A percentile compares a stretch with the other conserved stretches of the same genome.
Evolutionary conservation across 495 filamentous ascomycete species (phyloP).

Genomic region (Trichocladium uniseriatum): DNA sequence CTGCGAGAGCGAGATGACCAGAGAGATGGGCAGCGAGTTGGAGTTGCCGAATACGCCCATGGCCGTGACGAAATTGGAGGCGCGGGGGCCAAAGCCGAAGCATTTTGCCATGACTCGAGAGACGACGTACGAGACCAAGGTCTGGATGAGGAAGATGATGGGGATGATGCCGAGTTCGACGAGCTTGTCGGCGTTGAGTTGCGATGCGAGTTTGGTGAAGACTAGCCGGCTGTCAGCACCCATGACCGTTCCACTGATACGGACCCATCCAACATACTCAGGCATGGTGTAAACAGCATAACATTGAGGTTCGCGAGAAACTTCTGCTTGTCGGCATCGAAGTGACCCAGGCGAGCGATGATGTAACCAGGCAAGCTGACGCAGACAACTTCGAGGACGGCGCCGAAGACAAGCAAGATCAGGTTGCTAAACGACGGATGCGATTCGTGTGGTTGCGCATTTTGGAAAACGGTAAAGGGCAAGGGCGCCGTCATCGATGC

Average conservation of each 20-base stretch:
- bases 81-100: slow-evolving; percentile 72
- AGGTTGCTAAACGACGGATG: slow-evolving; percentile 63
- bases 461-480: slow-evolving; percentile 23
- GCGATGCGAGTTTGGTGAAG: slow-evolving; percentile 95
- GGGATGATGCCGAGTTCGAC: slow-evolving; percentile 87
- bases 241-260: background rate
- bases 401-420: slow-evolving; percentile 84
- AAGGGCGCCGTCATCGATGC: slow-evolving; percentile 12
- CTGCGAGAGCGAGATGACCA: slow-evolving; percentile 86
- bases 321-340: slow-evolving; percentile 90
- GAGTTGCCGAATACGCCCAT: slow-evolving; percentile 99
- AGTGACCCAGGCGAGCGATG: slow-evolving; percentile 78
- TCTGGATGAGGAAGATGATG: slow-evolving; percentile 83
- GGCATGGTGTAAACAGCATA: slow-evolving; percentile 86
- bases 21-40: slow-evolving; percentile 93
- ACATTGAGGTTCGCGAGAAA: slow-evolving; percentile 93
- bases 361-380: slow-evolving; percentile 94
- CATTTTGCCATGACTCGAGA: slow-evolving; percentile 58
- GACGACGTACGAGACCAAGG: slow-evolving; percentile 69
- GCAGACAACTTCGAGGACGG: slow-evolving; percentile 91
- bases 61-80: slow-evolving; percentile 86
- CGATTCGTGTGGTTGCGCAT: slow-evolving; percentile 32
- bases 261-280: slow-evolving; percentile 55
- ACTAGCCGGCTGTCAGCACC: slow-evolving; percentile 43
- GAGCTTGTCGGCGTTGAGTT: slow-evolving; percentile 84